These are phyloP conservation scores for Leccinum boreale DNA, from an alignment of 768 basidiomycete species.

Conservation along the genomic window DNA sequence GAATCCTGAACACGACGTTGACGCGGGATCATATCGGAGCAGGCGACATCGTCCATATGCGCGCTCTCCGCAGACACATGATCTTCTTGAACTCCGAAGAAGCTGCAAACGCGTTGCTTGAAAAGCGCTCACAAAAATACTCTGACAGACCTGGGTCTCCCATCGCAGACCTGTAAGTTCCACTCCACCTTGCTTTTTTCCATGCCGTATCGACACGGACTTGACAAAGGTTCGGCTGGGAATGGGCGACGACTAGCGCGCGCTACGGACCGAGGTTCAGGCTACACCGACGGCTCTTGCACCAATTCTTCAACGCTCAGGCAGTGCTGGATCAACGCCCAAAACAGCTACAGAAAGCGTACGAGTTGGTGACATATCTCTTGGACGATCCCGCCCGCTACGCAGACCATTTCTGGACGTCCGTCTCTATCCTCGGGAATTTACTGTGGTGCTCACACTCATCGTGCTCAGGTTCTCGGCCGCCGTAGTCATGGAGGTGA, in stretches of 20 bases:
- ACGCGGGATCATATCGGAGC: not conserved
- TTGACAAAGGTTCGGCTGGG: slow-evolving; percentile 17
- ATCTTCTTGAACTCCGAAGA: slow-evolving; percentile 48
- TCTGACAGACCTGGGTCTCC: slow-evolving; percentile 27
- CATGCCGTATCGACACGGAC: not conserved
- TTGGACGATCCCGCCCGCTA: slow-evolving; percentile 9
- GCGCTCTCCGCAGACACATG: slow-evolving; percentile 43
- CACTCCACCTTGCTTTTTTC: not conserved
- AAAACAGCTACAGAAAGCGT: slow-evolving; percentile 12
- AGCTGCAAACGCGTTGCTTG: slow-evolving; percentile 46
- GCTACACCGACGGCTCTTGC: slow-evolving; percentile 19
- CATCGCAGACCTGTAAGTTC: slow-evolving; percentile 7
- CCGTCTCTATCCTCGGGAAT: not conserved
- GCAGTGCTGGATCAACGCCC: slow-evolving; percentile 11
- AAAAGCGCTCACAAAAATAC: slow-evolving; percentile 50
- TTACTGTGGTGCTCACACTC: not conserved
- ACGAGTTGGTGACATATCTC: slow-evolving; percentile 7
- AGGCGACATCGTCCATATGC: not conserved
- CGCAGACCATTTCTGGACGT: slow-evolving; percentile 11
- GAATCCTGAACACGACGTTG: not conserved
- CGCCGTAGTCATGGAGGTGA: not conserved
- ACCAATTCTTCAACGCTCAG: slow-evolving; percentile 16
- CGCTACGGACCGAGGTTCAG: slow-evolving; percentile 24
- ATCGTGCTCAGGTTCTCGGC: not conserved
- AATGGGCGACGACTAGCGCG: slow-evolving; percentile 10